Evolutionary conservation across 345 rosid species (phyloP).

Genomic region (Citrus glauca): DNA sequence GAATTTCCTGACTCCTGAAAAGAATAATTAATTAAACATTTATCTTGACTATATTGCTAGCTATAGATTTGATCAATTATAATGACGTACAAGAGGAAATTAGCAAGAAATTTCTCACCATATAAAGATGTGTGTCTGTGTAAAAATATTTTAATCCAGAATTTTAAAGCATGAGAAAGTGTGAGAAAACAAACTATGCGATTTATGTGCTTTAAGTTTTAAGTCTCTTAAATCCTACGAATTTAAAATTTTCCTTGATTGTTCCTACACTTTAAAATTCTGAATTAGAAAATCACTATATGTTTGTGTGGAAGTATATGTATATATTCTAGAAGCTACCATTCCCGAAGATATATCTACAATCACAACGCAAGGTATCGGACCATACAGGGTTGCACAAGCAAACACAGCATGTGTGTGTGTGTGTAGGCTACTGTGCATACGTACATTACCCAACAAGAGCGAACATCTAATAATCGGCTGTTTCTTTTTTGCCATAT

Average conservation of each 20-base stretch:
- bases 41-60: too few species aligned
- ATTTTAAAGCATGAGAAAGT: too few species aligned
- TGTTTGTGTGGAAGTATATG: too few species aligned
- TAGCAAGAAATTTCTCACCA: background rate
- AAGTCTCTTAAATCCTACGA: too few species aligned
- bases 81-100: background rate
- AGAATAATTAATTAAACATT: too few species aligned
- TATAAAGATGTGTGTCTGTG: background rate
- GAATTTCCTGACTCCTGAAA: background rate
- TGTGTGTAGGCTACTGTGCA: background rate
- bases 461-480: background rate
- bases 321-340: background rate
- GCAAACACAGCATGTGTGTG: background rate
- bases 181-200: too few species aligned
- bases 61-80: too few species aligned
- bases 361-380: background rate
- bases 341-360: background rate
- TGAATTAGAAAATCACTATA: too few species aligned
- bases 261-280: too few species aligned
- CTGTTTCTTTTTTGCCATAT: background rate
- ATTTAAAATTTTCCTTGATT: too few species aligned
- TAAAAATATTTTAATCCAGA: too few species aligned
- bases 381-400: background rate
- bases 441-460: background rate
- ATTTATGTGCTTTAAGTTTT: too few species aligned